Conservation (phyloP, 2,329 filamentous ascomycete species). For the Ophiostoma fasciatum region DNA sequence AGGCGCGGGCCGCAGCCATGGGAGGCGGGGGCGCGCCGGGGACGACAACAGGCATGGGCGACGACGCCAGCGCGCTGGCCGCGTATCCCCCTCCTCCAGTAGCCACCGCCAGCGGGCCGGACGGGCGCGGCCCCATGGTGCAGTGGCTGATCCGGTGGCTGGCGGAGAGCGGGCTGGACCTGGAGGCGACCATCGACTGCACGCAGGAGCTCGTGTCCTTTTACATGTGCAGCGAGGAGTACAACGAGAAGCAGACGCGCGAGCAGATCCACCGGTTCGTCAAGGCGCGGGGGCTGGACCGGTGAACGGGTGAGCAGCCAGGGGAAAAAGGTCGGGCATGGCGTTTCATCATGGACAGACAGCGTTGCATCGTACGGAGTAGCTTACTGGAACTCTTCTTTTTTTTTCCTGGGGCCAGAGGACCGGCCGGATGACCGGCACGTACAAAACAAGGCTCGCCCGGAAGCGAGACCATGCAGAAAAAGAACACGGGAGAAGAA, state of each 20-base stretch:
- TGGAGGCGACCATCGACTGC: constrained; percentile 73
- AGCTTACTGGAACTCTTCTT: too few relatives aligned
- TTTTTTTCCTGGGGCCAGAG: constrained; percentile 7
- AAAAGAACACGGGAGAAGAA: too few relatives aligned
- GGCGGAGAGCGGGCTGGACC: constrained; percentile 72
- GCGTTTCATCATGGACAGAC: not conserved
- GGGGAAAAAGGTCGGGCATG: not conserved
- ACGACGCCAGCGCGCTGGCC: not conserved
- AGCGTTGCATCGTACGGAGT: not conserved
- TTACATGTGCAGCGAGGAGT: constrained; percentile 56
- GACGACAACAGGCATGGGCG: too few relatives aligned
- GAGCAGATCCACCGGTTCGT: constrained; percentile 45
- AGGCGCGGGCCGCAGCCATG: constrained; percentile 12
- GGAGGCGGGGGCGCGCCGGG: too few relatives aligned
- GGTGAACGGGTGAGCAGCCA: too few relatives aligned
- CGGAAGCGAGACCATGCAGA: too few relatives aligned
- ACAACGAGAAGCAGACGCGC: constrained; percentile 42
- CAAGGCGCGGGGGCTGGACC: constrained; percentile 41
- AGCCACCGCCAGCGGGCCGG: constrained; percentile 1
- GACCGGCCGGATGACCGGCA: constrained; percentile 6
- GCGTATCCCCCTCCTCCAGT: too few relatives aligned
- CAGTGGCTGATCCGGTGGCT: constrained; percentile 59
- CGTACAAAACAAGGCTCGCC: not conserved
- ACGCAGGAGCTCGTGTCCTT: constrained; percentile 85
- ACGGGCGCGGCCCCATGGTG: constrained; percentile 35